Evolutionary conservation across 192 early-diverging fungal species (phyloP).

Genomic region (Helicostylum pulchrum): DNA sequence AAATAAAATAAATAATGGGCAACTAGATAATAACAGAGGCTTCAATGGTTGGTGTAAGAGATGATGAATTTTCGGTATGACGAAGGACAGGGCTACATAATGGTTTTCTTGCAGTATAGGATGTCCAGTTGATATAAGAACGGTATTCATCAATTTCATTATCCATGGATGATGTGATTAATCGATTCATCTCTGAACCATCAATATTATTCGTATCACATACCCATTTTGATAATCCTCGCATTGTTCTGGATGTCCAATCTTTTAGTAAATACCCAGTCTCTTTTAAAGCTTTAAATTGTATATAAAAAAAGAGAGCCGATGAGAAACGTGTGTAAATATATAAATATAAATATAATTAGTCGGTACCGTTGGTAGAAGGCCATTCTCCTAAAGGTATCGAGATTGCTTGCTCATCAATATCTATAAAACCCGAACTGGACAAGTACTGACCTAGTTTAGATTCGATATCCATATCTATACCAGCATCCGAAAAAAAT

Average conservation of each 20-base stretch:
- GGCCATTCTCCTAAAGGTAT: slow-evolving; percentile 35
- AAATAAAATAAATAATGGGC: neutral
- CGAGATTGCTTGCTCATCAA: neutral
- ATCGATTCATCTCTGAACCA: neutral
- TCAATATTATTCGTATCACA: neutral
- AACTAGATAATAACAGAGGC: neutral
- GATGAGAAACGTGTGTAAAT: neutral
- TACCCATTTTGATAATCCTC: slow-evolving; percentile 9
- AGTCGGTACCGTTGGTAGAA: slow-evolving; percentile 7
- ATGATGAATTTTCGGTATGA: too few species aligned
- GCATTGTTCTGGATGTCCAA: slow-evolving; percentile 5
- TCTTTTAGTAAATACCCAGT: slow-evolving; percentile 31
- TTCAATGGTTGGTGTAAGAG: too few species aligned
- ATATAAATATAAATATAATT: too few species aligned
- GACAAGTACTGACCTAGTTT: neutral
- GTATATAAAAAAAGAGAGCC: neutral
- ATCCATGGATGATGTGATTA: neutral
- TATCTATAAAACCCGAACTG: neutral
- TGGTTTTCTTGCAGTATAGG: neutral
- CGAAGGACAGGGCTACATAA: too few species aligned
- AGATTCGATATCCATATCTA: neutral
- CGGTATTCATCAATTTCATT: neutral
- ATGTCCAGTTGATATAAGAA: neutral
- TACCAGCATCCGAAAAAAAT: neutral
- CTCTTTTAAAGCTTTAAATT: slow-evolving; percentile 19